Conservation (phyloP, 768 basidiomycete genomes). For the Lentinula aciculospora region DNA sequence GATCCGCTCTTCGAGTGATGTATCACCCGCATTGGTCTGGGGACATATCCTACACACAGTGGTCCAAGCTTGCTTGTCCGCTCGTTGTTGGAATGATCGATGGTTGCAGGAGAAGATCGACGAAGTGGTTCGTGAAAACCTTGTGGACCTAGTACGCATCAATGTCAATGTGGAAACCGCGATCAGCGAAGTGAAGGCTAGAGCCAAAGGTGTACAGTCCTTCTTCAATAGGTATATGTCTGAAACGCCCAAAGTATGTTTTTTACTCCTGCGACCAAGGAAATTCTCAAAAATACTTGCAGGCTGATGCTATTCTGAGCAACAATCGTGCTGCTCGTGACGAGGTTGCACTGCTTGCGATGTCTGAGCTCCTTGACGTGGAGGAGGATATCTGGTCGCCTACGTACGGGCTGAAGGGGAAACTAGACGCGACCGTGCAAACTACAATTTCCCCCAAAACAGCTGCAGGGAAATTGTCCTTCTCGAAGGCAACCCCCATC, state of each 20-base stretch:
- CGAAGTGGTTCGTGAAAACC: slow-evolving; percentile 42
- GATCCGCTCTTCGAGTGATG: slow-evolving; percentile 52
- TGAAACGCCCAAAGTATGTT: slow-evolving; percentile 53
- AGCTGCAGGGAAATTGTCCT: slow-evolving; percentile 11
- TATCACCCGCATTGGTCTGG: slow-evolving; percentile 72
- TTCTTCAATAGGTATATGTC: slow-evolving; percentile 69
- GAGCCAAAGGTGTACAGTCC: slow-evolving; percentile 58
- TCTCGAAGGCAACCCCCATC: slow-evolving; percentile 19
- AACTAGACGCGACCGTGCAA: slow-evolving; percentile 87
- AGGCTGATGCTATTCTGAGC: slow-evolving; percentile 62
- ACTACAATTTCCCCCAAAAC: slow-evolving; percentile 50
- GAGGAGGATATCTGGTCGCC: slow-evolving; percentile 99
- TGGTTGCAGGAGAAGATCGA: slow-evolving; percentile 61
- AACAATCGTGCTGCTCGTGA: slow-evolving; percentile 55
- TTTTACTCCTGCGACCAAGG: neutral
- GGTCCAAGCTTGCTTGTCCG: slow-evolving; percentile 71
- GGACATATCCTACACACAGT: slow-evolving; percentile 93
- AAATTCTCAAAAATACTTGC: slow-evolving; percentile 1
- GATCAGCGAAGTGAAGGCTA: slow-evolving; percentile 49
- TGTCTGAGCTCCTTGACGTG: slow-evolving; percentile 67
- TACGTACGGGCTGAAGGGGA: slow-evolving; percentile 90
- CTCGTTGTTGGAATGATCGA: slow-evolving; percentile 54
- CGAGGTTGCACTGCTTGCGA: slow-evolving; percentile 56
- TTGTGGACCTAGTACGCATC: slow-evolving; percentile 60
- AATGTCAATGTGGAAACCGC: slow-evolving; percentile 58